These are phyloP conservation scores for Coemansia sp. DNA, from an alignment of 192 early-diverging fungal genomes.

Conservation along the genomic window DNA sequence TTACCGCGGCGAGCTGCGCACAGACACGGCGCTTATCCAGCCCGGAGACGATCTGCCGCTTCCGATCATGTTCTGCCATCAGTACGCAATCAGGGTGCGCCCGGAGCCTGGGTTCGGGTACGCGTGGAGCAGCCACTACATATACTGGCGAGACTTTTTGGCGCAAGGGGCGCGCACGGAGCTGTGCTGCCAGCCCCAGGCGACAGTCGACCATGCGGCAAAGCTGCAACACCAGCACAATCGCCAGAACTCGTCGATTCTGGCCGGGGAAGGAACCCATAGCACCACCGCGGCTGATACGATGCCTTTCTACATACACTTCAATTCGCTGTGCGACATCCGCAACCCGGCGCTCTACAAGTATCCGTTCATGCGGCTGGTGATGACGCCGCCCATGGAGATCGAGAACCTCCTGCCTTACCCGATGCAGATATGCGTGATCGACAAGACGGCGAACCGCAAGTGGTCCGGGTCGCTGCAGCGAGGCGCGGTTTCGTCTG, in stretches of 20 bases:
- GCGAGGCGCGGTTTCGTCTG: constrained; percentile 70
- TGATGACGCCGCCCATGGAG: constrained; percentile 76
- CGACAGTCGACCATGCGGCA: background rate
- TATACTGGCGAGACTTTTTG: constrained; percentile 84
- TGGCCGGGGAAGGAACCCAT: constrained; percentile 1
- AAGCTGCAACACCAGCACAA: background rate
- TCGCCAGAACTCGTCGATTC: background rate
- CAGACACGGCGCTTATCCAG: constrained; percentile 43
- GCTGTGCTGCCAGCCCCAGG: constrained; percentile 56
- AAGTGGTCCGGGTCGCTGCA: constrained; percentile 67
- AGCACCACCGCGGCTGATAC: constrained; percentile 5
- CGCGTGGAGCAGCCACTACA: constrained; percentile 76
- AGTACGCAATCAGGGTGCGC: constrained; percentile 74
- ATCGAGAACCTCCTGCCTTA: constrained; percentile 96
- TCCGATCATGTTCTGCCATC: constrained; percentile 85
- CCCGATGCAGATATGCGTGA: constrained; percentile 76
- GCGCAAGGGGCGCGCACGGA: constrained; percentile 48
- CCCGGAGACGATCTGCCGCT: constrained; percentile 85
- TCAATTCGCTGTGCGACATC: constrained; percentile 39
- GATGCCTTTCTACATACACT: constrained; percentile 49
- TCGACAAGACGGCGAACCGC: constrained; percentile 73
- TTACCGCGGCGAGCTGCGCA: constrained; percentile 59
- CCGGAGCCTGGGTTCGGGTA: constrained; percentile 84
- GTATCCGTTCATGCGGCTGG: constrained; percentile 82
- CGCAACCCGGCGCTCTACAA: constrained; percentile 51